A percentile compares a stretch with the other conserved stretches of the same genome.
Conservation (phyloP, 768 basidiomycete species). For the Leccinum rimulosum region DNA sequence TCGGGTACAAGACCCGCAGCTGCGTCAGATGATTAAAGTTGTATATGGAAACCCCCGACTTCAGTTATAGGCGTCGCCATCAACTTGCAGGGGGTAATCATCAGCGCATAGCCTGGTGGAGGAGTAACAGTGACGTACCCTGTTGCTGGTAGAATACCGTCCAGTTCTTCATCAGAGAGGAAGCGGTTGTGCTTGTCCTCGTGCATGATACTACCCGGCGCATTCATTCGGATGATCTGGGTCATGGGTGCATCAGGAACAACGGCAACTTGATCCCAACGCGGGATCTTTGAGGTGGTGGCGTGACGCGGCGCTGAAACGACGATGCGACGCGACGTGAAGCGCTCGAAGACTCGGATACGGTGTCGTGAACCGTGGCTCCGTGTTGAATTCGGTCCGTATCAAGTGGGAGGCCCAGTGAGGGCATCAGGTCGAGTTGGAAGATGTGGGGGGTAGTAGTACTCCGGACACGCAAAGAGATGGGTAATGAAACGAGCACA, state of each 20-base stretch:
- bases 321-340: no score
- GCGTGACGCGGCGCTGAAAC: no score
- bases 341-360: no score
- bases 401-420: no score
- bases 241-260: conserved; percentile 67
- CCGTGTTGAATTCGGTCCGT: no score
- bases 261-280: conserved; percentile 95
- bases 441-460: no score
- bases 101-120: conserved; percentile 89
- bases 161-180: conserved; percentile 93
- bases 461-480: no score
- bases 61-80: conserved; percentile 53
- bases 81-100: conserved; percentile 60
- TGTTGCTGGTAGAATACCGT: conserved; percentile 78
- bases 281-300: conserved; percentile 32
- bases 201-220: conserved; percentile 68
- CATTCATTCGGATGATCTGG: conserved; percentile 79
- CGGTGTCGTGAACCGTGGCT: no score
- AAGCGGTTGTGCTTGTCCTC: conserved; percentile 96
- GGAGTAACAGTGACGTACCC: conserved; percentile 93
- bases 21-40: conserved; percentile 83
- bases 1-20: conserved; percentile 92
- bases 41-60: conserved; percentile 91
- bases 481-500: no score
- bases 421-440: no score